Evolutionary conservation across 192 early-diverging fungal species (phyloP), one percentile per base, ranked within the genome.

Genomic region (Pilaira anomala): DNA sequence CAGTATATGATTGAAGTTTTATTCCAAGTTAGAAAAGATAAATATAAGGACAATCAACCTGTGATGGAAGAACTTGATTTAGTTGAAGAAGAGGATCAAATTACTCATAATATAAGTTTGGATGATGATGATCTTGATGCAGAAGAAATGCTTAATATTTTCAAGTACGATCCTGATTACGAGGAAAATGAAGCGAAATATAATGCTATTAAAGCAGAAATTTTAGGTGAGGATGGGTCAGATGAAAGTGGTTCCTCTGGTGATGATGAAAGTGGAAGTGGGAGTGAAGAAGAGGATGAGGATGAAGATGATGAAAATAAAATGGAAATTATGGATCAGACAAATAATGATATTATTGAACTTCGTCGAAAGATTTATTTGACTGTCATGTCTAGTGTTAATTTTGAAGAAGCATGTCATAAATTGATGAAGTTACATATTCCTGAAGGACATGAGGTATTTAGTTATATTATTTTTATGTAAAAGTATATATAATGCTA

Each of bases 1-100:
- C 94, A 98, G 73, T 93, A 97, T 63, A 98, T 97, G 95, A 91
- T 98, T 28, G 96, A 98, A 73, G 95, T 95, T 18, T 66, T 98
- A 28, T 96, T 98, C 71, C 95, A 98, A 80, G 83, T 94, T 21
- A 83, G 96, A 36, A 92, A 92, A 54, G 93, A 96, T 50, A 93
- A 92, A 55, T 98, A 91, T 79, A 94, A 95, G 58, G 90, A 94
- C 62, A 91, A 92, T 60, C 88, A 86, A 52, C 75, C 88, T 3
- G 77, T 97, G 7, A 68, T 82, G 8, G 73, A 79, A 18, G 95
- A 88, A 12, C 73, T 98, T 46, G 96, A 98, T 71, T 64, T 98
- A 18, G 93, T 98, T 7, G 91, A 96, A 16, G 90, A 93, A 48
- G 93, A 93, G n/a, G 95, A 98, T 63, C 94, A 97, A 73, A 92